phyloP scores from a whole-genome alignment of 2,329 filamentous ascomycete species.

The Neofusicoccum parvum region DNA sequence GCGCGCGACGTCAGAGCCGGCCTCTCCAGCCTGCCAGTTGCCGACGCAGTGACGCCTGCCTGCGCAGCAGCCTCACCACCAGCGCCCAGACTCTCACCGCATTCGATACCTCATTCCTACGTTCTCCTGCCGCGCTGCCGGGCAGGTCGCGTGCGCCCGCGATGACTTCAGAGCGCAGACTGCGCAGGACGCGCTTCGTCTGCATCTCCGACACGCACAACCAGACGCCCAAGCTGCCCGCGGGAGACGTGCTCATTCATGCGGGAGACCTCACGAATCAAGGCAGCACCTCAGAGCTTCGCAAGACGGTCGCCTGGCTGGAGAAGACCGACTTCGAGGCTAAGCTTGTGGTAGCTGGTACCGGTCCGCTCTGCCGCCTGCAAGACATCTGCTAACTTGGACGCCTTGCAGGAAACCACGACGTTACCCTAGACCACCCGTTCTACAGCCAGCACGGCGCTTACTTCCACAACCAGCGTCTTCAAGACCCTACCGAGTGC shows the following conservation, averaged over 20 bases:
- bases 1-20: background rate
- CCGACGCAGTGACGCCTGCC: background rate
- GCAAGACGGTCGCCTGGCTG: slow-evolving; percentile 67
- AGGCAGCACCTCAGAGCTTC: slow-evolving; percentile 61
- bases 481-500: slow-evolving; percentile 58
- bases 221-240: slow-evolving; percentile 63
- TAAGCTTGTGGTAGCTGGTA: slow-evolving; percentile 71
- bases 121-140: background rate
- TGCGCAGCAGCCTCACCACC: background rate
- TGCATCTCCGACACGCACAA: slow-evolving; percentile 80
- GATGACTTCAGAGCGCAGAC: slow-evolving; percentile 12
- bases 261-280: slow-evolving; percentile 77
- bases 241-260: slow-evolving; percentile 74
- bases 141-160: background rate
- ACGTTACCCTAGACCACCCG: slow-evolving; percentile 67
- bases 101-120: background rate
- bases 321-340: slow-evolving; percentile 67
- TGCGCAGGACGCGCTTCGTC: slow-evolving; percentile 63
- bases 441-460: slow-evolving; percentile 60
- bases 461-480: slow-evolving; percentile 59
- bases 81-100: background rate
- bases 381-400: slow-evolving; percentile 15
- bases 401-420: slow-evolving; percentile 66
- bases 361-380: background rate
- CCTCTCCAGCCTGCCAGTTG: background rate